phyloP scores from a whole-genome alignment of 2,329 filamentous ascomycete genomes.

The Pseudomassariella vexata region DNA sequence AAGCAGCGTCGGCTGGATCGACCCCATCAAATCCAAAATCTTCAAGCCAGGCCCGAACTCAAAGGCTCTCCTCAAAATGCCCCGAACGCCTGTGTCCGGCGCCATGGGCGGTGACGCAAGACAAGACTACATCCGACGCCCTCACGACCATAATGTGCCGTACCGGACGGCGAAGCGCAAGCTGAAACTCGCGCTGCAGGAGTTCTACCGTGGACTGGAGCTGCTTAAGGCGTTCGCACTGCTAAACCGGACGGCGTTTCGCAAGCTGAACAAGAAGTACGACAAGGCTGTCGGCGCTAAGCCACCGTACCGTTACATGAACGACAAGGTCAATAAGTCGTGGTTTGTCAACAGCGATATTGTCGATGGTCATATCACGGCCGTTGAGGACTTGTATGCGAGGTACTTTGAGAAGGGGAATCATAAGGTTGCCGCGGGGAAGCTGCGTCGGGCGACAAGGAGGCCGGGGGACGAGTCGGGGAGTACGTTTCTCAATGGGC shows the following conservation, averaged over 20 bases:
- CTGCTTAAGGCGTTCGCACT: constrained; percentile 86
- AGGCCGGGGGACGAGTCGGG: constrained; percentile 50
- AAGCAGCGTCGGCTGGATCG: constrained; percentile 35
- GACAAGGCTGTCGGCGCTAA: constrained; percentile 82
- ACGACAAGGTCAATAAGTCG: constrained; percentile 82
- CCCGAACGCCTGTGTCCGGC: constrained; percentile 38
- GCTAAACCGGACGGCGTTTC: constrained; percentile 86
- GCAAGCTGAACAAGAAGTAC: constrained; percentile 98
- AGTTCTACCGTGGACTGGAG: constrained; percentile 89
- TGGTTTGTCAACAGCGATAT: constrained; percentile 90
- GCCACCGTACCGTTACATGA: constrained; percentile 75
- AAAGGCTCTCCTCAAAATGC: constrained; percentile 51
- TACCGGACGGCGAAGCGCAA: constrained; percentile 88
- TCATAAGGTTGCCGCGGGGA: constrained; percentile 82
- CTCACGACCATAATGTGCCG: constrained; percentile 57
- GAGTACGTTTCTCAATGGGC: constrained; percentile 54
- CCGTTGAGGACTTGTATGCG: constrained; percentile 86
- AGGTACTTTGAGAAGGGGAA: constrained; percentile 93
- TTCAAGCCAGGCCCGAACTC: constrained; percentile 56
- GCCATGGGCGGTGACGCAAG: constrained; percentile 23
- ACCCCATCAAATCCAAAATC: constrained; percentile 48
- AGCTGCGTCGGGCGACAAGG: constrained; percentile 68
- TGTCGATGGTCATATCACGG: constrained; percentile 72
- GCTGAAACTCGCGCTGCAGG: constrained; percentile 83
- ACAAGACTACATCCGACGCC: constrained; percentile 47